Evolutionary conservation across 2,329 filamentous ascomycete species (phyloP).

Genomic region (Epichloe baconii): DNA sequence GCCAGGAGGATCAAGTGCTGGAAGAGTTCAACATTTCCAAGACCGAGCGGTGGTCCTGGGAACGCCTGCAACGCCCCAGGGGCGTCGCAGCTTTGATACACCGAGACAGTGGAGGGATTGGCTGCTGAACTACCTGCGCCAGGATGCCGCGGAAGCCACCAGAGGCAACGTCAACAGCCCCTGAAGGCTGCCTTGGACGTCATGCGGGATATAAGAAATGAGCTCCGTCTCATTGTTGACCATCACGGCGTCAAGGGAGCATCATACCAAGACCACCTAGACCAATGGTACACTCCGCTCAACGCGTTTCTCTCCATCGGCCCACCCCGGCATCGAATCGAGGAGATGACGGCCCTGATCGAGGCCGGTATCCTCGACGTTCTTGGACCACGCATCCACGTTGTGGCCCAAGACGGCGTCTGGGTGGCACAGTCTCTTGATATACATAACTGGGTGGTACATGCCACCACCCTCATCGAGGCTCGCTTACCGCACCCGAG

Average conservation of each 20-base stretch:
- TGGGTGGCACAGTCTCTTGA: slow-evolving; percentile 2
- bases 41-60: slow-evolving; percentile 4
- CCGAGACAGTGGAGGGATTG: slow-evolving; percentile 1
- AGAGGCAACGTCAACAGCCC: slow-evolving; percentile 1
- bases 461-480: slow-evolving; percentile 4
- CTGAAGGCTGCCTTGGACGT: slow-evolving; percentile 5
- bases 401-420: neutral
- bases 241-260: slow-evolving; percentile 2
- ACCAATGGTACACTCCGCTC: slow-evolving; percentile 5
- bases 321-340: slow-evolving; percentile 3
- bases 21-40: slow-evolving; percentile 2
- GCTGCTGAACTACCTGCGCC: neutral
- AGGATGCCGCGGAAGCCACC: slow-evolving; percentile 1
- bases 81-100: neutral
- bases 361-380: slow-evolving; percentile 2
- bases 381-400: slow-evolving; percentile 2
- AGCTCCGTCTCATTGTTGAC: slow-evolving; percentile 5
- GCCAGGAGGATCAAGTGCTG: neutral
- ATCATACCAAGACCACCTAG: slow-evolving; percentile 4
- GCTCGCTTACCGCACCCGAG: slow-evolving; percentile 1
- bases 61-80: slow-evolving; percentile 1
- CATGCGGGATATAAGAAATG: slow-evolving; percentile 4
- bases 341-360: slow-evolving; percentile 5
- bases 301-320: slow-evolving; percentile 5
- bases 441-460: neutral